These are phyloP conservation scores for Ramaria sp. DNA, from an alignment of 768 basidiomycete genomes.

Conservation along the genomic window DNA sequence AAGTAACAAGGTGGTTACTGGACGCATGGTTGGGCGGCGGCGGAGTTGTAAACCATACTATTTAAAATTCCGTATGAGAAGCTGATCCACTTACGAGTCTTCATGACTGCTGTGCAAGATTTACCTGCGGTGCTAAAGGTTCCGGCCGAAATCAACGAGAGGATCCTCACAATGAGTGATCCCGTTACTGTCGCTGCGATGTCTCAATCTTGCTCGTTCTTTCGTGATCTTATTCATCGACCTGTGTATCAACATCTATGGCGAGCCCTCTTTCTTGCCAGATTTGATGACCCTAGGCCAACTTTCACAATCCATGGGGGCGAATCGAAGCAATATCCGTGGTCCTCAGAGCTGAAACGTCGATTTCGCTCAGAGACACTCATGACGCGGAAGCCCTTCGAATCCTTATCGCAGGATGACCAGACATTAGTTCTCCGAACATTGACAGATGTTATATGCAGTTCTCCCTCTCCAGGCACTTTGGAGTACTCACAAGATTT, in stretches of 20 bases:
- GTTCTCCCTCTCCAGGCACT: background rate
- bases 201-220: conserved; percentile 40
- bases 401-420: background rate
- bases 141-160: conserved; percentile 51
- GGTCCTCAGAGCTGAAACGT: conserved; percentile 44
- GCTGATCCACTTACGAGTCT: too few relatives aligned
- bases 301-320: conserved; percentile 10
- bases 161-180: conserved; percentile 43
- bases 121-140: conserved; percentile 23
- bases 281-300: conserved; percentile 56
- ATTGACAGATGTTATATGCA: conserved; percentile 6
- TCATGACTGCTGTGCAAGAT: background rate
- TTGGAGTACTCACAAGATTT: background rate
- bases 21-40: background rate
- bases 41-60: background rate
- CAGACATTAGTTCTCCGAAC: conserved; percentile 1
- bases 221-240: conserved; percentile 39
- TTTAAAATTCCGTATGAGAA: background rate
- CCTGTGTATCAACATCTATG: conserved; percentile 51
- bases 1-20: background rate
- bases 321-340: conserved; percentile 18
- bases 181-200: conserved; percentile 51
- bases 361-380: conserved; percentile 37
- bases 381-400: conserved; percentile 14
- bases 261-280: conserved; percentile 51